Evolutionary conservation across 768 basidiomycete genomes (phyloP).

Genomic region (Termitomyces sp.): DNA sequence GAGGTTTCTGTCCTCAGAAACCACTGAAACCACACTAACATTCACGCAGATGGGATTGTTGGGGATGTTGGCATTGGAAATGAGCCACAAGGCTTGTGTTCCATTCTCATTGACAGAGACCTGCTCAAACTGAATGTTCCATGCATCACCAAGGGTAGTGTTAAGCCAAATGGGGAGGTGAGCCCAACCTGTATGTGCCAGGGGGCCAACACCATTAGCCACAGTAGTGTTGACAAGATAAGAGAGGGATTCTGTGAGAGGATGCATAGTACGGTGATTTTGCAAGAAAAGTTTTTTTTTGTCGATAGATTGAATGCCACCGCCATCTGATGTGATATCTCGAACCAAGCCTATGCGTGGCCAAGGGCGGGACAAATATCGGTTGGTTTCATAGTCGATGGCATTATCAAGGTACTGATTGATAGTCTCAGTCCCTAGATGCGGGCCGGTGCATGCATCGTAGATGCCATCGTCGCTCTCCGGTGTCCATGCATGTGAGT

Average conservation of each 20-base stretch:
- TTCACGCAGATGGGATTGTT: neutral
- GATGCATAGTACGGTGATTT: neutral
- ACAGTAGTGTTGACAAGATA: neutral
- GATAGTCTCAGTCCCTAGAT: neutral
- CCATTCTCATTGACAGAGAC: neutral
- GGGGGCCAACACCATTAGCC: neutral
- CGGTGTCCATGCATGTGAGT: neutral
- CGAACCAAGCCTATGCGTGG: neutral
- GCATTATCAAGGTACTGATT: neutral
- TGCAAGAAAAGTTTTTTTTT: neutral
- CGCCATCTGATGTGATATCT: no score
- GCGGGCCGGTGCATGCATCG: neutral
- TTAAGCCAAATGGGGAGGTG: neutral
- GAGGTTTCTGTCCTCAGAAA: neutral
- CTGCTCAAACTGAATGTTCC: neutral
- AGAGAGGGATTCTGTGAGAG: neutral
- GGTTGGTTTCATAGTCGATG: neutral
- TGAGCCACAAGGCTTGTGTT: neutral
- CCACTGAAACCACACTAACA: neutral
- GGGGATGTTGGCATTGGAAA: neutral
- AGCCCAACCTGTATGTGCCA: neutral
- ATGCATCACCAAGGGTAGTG: neutral
- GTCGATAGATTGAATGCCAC: neutral
- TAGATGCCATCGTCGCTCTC: neutral
- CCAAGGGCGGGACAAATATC: neutral